These are phyloP conservation scores for Beauveria brongniartii DNA, from an alignment of 2,329 filamentous ascomycete genomes.

Conservation along the genomic window DNA sequence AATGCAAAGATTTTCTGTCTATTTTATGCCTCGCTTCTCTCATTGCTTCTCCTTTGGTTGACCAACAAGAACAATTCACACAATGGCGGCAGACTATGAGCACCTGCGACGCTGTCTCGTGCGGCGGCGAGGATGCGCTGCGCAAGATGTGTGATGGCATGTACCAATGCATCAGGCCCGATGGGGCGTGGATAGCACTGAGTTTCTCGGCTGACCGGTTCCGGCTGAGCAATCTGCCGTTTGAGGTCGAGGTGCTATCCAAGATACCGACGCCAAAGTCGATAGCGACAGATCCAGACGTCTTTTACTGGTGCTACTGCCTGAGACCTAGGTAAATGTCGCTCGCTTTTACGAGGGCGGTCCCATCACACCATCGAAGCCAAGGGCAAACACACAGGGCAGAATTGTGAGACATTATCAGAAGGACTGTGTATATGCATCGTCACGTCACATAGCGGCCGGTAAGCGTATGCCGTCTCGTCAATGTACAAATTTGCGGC, in stretches of 20 bases:
- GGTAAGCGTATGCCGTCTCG: neutral
- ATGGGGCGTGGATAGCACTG: constrained; percentile 38
- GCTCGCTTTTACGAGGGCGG: neutral
- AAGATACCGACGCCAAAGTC: constrained; percentile 34
- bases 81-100: constrained; percentile 32
- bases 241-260: constrained; percentile 33
- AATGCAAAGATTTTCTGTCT: neutral
- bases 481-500: neutral
- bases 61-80: neutral
- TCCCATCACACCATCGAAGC: neutral
- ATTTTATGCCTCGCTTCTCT: neutral
- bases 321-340: constrained; percentile 24
- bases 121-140: constrained; percentile 31
- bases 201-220: constrained; percentile 39
- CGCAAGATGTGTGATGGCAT: constrained; percentile 31
- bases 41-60: neutral
- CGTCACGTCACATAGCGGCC: neutral
- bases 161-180: constrained; percentile 24
- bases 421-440: neutral
- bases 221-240: constrained; percentile 28
- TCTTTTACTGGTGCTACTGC: constrained; percentile 38
- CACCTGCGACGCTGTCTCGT: constrained; percentile 40
- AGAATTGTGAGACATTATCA: neutral
- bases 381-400: neutral
- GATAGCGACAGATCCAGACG: constrained; percentile 35